Conservation (phyloP, 306 rosid genomes). For the Lathyrus tuberosus region DNA sequence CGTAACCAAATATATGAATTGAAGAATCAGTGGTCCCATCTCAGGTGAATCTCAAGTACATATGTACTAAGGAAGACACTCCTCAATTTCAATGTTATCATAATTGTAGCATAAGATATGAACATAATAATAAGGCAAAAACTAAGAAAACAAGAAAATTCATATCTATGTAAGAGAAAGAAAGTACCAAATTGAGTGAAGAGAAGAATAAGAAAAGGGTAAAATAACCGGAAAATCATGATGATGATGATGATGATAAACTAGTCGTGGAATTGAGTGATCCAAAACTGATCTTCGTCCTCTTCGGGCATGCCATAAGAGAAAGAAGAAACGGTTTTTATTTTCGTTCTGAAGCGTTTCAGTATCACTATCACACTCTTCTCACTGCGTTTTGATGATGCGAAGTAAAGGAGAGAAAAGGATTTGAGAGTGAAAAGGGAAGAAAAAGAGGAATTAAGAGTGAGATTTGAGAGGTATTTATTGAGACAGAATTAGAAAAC, state of each 20-base stretch:
- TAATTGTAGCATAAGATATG: no score
- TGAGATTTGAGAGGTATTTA: conserved; percentile 12
- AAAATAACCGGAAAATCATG: conserved; percentile 43
- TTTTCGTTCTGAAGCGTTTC: conserved; percentile 6
- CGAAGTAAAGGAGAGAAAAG: background rate
- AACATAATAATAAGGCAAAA: background rate
- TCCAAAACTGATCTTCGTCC: conserved; percentile 21
- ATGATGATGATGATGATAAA: conserved; percentile 23
- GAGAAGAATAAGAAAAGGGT: conserved; percentile 46
- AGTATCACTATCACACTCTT: background rate
- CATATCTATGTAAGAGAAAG: conserved; percentile 2
- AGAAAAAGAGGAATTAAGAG: background rate
- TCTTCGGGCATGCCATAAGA: conserved; percentile 68
- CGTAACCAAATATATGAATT: background rate
- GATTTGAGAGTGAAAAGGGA: background rate
- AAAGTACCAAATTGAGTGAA: conserved; percentile 63
- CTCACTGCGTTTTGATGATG: background rate
- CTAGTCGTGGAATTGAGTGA: conserved; percentile 41
- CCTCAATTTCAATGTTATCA: no score
- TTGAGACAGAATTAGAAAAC: background rate
- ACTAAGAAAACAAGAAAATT: conserved; percentile 21
- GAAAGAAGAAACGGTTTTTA: conserved; percentile 38
- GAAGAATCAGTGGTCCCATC: conserved; percentile 13
- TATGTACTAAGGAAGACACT: no score
- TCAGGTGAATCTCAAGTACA: conserved; percentile 32